Percentiles rank a stretch among this genome's conserved stretches.
phyloP scores from a whole-genome alignment of 768 basidiomycete species.

The Phanerochaete carnosa region DNA sequence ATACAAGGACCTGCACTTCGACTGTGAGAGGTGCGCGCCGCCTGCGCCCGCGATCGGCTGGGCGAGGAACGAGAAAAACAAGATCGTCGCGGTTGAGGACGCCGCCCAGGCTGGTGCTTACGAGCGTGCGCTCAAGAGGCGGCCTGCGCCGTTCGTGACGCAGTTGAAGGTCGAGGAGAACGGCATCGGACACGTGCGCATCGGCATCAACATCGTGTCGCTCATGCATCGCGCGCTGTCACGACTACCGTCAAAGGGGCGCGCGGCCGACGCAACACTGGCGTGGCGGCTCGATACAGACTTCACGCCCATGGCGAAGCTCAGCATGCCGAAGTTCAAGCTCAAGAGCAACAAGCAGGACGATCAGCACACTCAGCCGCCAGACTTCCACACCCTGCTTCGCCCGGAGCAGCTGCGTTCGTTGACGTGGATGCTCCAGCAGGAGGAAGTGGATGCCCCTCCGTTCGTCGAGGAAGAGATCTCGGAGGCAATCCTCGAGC shows the following conservation, averaged over 20 bases:
- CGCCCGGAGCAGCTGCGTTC: constrained; percentile 88
- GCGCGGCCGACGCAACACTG: constrained; percentile 44
- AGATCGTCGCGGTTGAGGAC: constrained; percentile 73
- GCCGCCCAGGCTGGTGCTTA: constrained; percentile 84
- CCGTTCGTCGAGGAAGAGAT: constrained; percentile 94
- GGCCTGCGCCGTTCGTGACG: constrained; percentile 84
- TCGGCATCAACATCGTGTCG: constrained; percentile 86
- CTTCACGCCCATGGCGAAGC: constrained; percentile 53
- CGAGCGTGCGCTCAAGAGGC: constrained; percentile 81
- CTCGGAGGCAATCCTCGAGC: constrained; percentile 81
- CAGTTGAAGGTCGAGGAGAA: constrained; percentile 68
- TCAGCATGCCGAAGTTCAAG: constrained; percentile 59
- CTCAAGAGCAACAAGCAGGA: constrained; percentile 78
- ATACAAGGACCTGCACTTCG: constrained; percentile 30
- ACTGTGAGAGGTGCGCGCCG: constrained; percentile 84
- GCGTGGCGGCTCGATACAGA: constrained; percentile 85
- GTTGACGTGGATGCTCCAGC: constrained; percentile 86
- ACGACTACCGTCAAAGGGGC: constrained; percentile 56
- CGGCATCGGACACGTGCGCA: constrained; percentile 66
- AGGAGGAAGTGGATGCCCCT: constrained; percentile 59
- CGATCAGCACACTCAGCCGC: constrained; percentile 69
- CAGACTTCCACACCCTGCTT: constrained; percentile 69
- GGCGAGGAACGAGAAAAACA: constrained; percentile 58
- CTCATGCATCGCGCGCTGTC: constrained; percentile 84
- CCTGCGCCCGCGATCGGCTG: constrained; percentile 72